These are phyloP conservation scores for Puccinia sorghi DNA, from an alignment of 1,284 basidiomycete species.

Conservation along the genomic window DNA sequence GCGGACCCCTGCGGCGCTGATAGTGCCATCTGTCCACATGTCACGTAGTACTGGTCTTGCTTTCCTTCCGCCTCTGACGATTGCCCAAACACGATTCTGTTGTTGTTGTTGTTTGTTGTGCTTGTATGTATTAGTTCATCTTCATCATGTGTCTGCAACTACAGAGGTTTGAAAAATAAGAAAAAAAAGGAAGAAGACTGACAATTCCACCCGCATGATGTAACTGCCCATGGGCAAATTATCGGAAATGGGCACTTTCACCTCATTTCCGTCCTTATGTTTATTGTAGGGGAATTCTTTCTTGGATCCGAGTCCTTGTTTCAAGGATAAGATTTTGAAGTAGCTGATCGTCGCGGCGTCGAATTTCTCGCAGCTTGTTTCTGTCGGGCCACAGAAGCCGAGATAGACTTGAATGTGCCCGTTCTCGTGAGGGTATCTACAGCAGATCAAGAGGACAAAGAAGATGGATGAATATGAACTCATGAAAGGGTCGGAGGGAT, in stretches of 20 bases:
- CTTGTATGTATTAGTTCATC: not conserved
- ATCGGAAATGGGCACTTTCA: slow-evolving; percentile 35
- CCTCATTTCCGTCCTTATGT: slow-evolving; percentile 32
- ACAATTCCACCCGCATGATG: slow-evolving; percentile 46
- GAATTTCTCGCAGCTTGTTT: slow-evolving; percentile 34
- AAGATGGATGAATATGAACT: not conserved
- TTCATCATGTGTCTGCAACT: not conserved
- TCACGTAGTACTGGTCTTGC: slow-evolving; percentile 48
- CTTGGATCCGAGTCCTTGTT: slow-evolving; percentile 17
- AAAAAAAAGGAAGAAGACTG: not conserved
- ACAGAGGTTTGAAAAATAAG: not conserved
- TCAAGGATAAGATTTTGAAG: slow-evolving; percentile 42
- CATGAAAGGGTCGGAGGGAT: too few relatives aligned
- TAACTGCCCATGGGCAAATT: slow-evolving; percentile 37
- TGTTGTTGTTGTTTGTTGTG: not conserved
- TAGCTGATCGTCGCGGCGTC: slow-evolving; percentile 41
- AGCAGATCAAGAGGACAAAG: not conserved
- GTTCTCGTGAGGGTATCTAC: slow-evolving; percentile 38
- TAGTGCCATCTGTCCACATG: slow-evolving; percentile 32
- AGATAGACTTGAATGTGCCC: slow-evolving; percentile 44
- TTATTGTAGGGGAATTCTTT: slow-evolving; percentile 27
- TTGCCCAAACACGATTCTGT: slow-evolving; percentile 39
- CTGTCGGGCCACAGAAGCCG: slow-evolving; percentile 36
- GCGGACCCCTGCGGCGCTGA: not conserved
- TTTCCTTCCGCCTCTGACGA: slow-evolving; percentile 35